Evolutionary conservation across 176 grass and related monocot species (phyloP), one percentile per base, ranked within the genome.

Genomic region (Miscanthus lutarioriparius): DNA sequence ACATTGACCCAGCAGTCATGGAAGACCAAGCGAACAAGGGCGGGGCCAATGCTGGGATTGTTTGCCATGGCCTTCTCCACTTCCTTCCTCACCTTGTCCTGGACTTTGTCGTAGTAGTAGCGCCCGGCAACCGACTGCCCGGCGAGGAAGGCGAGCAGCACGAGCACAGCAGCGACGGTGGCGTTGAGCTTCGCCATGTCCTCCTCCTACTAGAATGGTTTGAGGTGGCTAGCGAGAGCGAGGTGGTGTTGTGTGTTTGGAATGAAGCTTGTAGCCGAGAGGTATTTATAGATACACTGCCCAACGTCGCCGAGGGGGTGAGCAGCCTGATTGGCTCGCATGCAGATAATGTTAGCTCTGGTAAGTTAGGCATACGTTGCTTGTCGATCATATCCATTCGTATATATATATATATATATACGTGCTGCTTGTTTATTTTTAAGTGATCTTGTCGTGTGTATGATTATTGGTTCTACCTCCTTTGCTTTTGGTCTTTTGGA

Each of bases 1-100:
- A 91, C 90, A 49, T 80, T 72, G 54, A 91, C 59, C 72, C 80
- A 91, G 79, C 90, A 91, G 40, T 91, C 90, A 61, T 91, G 90
- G 45, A 91, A 91, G 19, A 85, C 45, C 20, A 91, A 22, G 44
- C 90, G 90, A 65, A 91, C 78, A 48, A 91, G 83, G 44, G 72
- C 90, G 6, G 90, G 26, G 12, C 82, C 78, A 8, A 74, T 35
- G 49, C 82, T 65, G 5, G 12, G 83, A 59, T 91, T 30, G 15
- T 10, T 22, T 7, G 19, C 53, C 6, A 87, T 68, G 41, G 82
- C 76, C 5, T 85, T 63, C 53, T 45, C 6, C 63, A 83, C 67
- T 28, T 80, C 81, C 22, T 75, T 72, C 73, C 73, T 82, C 48
- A 86, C 83, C 51, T 79, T 79, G 27, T 71, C 15, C 84, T 86